Conservation (phyloP, 176 grass and related monocot species). For the Phoenix dactylifera region DNA sequence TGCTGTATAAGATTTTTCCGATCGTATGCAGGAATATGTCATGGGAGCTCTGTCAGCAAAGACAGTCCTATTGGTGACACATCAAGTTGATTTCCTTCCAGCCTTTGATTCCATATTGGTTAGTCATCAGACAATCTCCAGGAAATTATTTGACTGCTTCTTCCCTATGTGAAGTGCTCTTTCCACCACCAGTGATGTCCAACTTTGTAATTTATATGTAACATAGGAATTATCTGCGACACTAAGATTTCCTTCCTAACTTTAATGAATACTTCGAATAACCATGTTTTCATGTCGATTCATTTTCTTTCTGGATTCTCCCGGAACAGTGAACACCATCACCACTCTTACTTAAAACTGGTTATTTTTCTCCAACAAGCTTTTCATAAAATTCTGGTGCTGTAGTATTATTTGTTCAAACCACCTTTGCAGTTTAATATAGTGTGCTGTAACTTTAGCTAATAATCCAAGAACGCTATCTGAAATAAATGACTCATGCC, state of each 20-base stretch:
- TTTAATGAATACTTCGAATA: too few relatives aligned
- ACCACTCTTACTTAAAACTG: too few relatives aligned
- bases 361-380: too few relatives aligned
- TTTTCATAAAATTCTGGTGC: too few relatives aligned
- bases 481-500: neutral
- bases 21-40: constrained; percentile 24
- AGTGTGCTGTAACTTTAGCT: too few relatives aligned
- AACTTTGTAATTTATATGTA: neutral
- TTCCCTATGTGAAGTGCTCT: neutral
- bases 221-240: neutral
- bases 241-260: too few relatives aligned
- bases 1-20: neutral
- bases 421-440: too few relatives aligned
- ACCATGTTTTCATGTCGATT: too few relatives aligned
- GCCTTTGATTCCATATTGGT: constrained; percentile 32
- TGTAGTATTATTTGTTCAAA: too few relatives aligned
- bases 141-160: neutral
- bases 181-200: neutral
- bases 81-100: constrained; percentile 36
- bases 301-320: too few relatives aligned
- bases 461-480: too few relatives aligned
- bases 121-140: constrained; percentile 2
- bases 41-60: constrained; percentile 26
- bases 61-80: constrained; percentile 29
- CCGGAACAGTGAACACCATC: too few relatives aligned